A percentile compares a stretch with the other conserved stretches of the same genome.
These are phyloP conservation scores for Malus orientalis DNA, from an alignment of 306 rosid species.

Conservation along the genomic window DNA sequence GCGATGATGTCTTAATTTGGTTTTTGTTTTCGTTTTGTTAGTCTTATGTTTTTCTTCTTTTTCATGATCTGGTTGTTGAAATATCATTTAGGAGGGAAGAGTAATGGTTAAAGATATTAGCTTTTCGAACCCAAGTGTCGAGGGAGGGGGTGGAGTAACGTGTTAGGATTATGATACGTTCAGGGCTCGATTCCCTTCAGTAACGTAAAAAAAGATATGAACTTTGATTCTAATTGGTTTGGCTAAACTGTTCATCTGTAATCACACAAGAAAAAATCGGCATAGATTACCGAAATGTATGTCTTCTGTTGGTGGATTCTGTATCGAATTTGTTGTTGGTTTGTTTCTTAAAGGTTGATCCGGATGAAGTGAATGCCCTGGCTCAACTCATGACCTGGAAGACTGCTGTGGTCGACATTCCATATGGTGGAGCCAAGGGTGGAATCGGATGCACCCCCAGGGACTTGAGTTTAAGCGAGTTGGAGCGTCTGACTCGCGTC, in stretches of 20 bases:
- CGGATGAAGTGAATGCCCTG: slow-evolving; percentile 61
- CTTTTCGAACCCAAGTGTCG: neutral
- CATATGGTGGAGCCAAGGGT: slow-evolving; percentile 70
- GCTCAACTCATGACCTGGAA: slow-evolving; percentile 74
- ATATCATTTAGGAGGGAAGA: neutral
- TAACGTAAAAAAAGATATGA: too few species aligned
- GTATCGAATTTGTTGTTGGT: neutral
- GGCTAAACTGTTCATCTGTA: neutral
- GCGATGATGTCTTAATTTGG: neutral
- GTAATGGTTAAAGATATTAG: too few species aligned
- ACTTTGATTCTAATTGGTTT: neutral
- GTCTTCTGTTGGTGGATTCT: neutral
- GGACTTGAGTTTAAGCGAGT: slow-evolving; percentile 44
- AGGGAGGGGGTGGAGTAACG: neutral
- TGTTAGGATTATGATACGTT: too few species aligned
- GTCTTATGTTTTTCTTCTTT: neutral
- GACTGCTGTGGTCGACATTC: slow-evolving; percentile 61
- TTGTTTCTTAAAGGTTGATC: slow-evolving; percentile 43
- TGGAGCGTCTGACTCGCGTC: slow-evolving; percentile 61
- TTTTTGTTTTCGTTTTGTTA: neutral
- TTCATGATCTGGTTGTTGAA: neutral
- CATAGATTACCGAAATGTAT: neutral
- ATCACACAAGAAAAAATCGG: neutral
- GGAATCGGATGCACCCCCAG: slow-evolving; percentile 58
- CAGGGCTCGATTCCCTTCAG: neutral